phyloP scores from a whole-genome alignment of 78 protist genomes.

The Mastigamoeba balamuthi region DNA sequence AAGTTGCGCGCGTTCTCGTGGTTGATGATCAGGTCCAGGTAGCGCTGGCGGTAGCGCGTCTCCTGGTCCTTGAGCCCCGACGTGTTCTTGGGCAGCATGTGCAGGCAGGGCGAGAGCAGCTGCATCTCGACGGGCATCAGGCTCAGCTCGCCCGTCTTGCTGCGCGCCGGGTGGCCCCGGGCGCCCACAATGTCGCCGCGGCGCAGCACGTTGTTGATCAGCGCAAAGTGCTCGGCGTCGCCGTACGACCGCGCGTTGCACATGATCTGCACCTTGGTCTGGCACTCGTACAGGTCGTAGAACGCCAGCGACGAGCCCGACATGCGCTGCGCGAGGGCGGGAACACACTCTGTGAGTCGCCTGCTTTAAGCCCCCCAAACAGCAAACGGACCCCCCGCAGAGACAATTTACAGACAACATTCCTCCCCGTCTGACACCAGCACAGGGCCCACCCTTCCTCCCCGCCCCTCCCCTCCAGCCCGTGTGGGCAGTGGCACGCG shows the following conservation, averaged over 20 bases:
- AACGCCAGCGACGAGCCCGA: constrained; percentile 73
- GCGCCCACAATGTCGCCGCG: constrained; percentile 98
- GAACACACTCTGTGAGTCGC: background rate
- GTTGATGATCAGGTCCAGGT: constrained; percentile 95
- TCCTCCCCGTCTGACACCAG: too few relatives aligned
- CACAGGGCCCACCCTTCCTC: too few relatives aligned
- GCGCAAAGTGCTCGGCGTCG: constrained; percentile 42
- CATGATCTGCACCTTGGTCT: constrained; percentile 76
- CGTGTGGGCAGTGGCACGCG: too few relatives aligned
- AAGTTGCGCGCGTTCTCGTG: constrained; percentile 45
- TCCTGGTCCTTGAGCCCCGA: constrained; percentile 62
- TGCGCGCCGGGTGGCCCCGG: constrained; percentile 62
- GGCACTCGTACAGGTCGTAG: constrained; percentile 75
- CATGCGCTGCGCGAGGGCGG: constrained; percentile 64
- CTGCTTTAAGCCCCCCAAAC: background rate
- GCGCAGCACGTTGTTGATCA: constrained; percentile 35
- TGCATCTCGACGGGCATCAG: constrained; percentile 60
- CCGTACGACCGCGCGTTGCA: constrained; percentile 15
- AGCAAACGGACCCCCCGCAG: too few relatives aligned
- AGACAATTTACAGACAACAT: too few relatives aligned
- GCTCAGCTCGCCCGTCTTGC: constrained; percentile 93
- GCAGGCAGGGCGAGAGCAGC: constrained; percentile 96
- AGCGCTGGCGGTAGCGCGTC: constrained; percentile 85
- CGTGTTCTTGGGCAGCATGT: constrained; percentile 75
- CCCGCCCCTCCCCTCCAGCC: too few relatives aligned